Conservation (phyloP, 768 basidiomycete genomes). For the Calocybe cyanea region DNA sequence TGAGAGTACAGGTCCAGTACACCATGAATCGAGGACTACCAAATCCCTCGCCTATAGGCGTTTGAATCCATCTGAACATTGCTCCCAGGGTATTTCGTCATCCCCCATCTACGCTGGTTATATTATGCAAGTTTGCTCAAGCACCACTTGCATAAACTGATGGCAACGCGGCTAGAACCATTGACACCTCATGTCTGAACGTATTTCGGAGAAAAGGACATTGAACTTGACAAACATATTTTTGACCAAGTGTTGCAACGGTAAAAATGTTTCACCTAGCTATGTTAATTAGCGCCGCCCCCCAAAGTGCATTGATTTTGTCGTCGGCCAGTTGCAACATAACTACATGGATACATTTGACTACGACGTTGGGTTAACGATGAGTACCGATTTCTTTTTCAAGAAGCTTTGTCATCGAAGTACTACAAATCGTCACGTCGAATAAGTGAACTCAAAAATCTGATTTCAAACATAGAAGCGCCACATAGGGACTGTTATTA, state of each 20-base stretch:
- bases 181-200: slow-evolving; percentile 68
- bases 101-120: slow-evolving; percentile 40
- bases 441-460: no score
- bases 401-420: background rate
- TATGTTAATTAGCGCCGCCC: slow-evolving; percentile 54
- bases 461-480: no score
- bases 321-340: slow-evolving; percentile 70
- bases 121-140: slow-evolving; percentile 79
- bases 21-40: background rate
- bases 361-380: slow-evolving; percentile 38
- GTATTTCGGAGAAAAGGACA: slow-evolving; percentile 75
- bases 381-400: background rate
- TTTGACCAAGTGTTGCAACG: background rate
- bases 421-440: slow-evolving; percentile 77
- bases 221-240: slow-evolving; percentile 42
- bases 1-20: background rate
- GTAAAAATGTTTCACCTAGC: slow-evolving; percentile 49
- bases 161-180: slow-evolving; percentile 74
- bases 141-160: slow-evolving; percentile 82
- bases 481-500: no score
- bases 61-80: slow-evolving; percentile 69
- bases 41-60: slow-evolving; percentile 46
- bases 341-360: slow-evolving; percentile 70
- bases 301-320: slow-evolving; percentile 79
- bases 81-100: slow-evolving; percentile 79